A percentile compares a stretch with the other conserved stretches of the same genome.
Conservation (phyloP, 2,329 filamentous ascomycete genomes). For the Fusarium humuli region DNA sequence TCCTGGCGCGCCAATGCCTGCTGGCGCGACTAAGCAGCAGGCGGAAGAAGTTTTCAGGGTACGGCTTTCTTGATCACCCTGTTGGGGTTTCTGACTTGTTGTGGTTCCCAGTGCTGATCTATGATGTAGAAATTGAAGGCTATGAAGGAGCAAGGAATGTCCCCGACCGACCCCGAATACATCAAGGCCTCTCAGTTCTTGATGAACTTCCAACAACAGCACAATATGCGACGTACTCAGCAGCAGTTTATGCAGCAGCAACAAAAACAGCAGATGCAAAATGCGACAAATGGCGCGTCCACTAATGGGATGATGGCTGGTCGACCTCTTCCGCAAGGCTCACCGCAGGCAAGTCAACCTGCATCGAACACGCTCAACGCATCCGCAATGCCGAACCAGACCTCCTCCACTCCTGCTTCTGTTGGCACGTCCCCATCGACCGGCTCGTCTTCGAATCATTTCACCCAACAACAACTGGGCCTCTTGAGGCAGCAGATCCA, state of each 20-base stretch:
- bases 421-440: conserved; percentile 49
- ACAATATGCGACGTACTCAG: conserved; percentile 64
- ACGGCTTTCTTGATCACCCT: conserved; percentile 49
- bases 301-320: conserved; percentile 60
- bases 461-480: conserved; percentile 81
- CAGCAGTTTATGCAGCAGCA: conserved; percentile 57
- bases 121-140: conserved; percentile 80
- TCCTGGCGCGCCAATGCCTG: conserved; percentile 70
- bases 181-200: conserved; percentile 84
- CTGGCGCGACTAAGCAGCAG: conserved; percentile 79
- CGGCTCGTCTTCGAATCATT: conserved; percentile 64
- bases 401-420: conserved; percentile 46
- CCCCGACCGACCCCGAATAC: conserved; percentile 86
- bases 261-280: conserved; percentile 63
- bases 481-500: conserved; percentile 87
- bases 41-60: conserved; percentile 80
- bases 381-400: conserved; percentile 53
- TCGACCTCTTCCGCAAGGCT: conserved; percentile 56
- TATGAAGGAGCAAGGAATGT: conserved; percentile 87
- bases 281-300: conserved; percentile 63
- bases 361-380: conserved; percentile 53
- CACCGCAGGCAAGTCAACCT: conserved; percentile 49
- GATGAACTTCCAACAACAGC: conserved; percentile 75
- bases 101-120: conserved; percentile 32
- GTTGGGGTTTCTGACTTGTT: neutral